Base-by-base conservation (phyloP, 139 green algal species). In the Nannochloris sp. region DNA sequence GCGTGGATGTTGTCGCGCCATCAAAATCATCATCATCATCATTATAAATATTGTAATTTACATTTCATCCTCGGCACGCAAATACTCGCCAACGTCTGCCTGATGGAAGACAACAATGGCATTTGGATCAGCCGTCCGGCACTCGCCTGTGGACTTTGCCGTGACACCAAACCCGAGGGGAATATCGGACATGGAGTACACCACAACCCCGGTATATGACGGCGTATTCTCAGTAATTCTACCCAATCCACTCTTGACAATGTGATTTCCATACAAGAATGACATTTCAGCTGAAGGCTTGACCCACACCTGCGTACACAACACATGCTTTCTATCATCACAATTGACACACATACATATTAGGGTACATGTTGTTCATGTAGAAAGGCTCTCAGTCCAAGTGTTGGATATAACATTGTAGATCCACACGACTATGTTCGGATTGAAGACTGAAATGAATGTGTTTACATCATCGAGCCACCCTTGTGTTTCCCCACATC, bases 251-350 rank as follows among this genome's bases (percentile, higher is more conserved):
- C 75, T 87, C 72, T 99, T 99, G 23, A 98, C 64, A 10, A 99
- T 75, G 61, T 99, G 84, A 78, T 98, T 98, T 66, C 93, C 93
- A 62, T 99, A 99, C 66, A 99, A 82, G 64, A 94, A 98, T 56
- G 88, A 83, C 93, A 98, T 97, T 81, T 99, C 93, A 5, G 86
- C 73, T 6, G 88, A 90, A 1, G 93, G 89, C 78, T 98, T 98
- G 37, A 99, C 75, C 93, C 93, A 99, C 6, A 98, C 81, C 89
- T 96, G 81, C 49, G 19, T 16, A 29, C 4, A 54, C n/a, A 66
- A 14, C 1, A 43, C 19, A 29, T 29, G 27, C 27, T 29, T 29
- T 29, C 27, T 29, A 7, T 29, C 27, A 29, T 29, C 7, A 29
- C 0, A 0, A 7, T 29, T 29, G 27, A 7, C 24, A 27, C 3